Evolutionary conservation across 2,329 filamentous ascomycete species (phyloP).

Genomic region (Diaporthe humulicola): DNA sequence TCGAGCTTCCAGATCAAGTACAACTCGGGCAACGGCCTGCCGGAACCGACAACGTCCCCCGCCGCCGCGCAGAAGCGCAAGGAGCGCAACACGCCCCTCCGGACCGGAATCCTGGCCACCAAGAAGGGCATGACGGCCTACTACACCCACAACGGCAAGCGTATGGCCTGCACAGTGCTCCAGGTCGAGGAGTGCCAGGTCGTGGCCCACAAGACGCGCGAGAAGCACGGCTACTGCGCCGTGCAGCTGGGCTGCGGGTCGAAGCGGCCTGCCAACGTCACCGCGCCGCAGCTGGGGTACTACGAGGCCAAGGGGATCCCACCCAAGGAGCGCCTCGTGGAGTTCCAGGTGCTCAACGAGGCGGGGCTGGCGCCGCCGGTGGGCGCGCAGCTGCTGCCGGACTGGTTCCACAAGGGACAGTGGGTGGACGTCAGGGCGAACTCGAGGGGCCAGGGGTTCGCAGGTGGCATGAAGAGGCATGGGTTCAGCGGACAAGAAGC

Average conservation of each 20-base stretch:
- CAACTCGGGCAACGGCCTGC: constrained; percentile 71
- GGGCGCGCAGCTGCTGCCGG: constrained; percentile 82
- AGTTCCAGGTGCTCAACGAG: constrained; percentile 86
- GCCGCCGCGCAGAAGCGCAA: constrained; percentile 72
- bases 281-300: constrained; percentile 88
- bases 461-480: constrained; percentile 97
- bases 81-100: constrained; percentile 71
- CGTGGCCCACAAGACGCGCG: constrained; percentile 84
- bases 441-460: constrained; percentile 91
- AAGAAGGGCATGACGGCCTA: constrained; percentile 98
- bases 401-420: constrained; percentile 92
- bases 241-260: constrained; percentile 89
- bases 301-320: constrained; percentile 85
- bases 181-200: constrained; percentile 95
- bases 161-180: constrained; percentile 90
- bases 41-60: constrained; percentile 68
- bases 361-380: constrained; percentile 78
- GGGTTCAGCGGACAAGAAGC: constrained; percentile 91
- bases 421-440: constrained; percentile 87
- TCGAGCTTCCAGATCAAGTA: constrained; percentile 68
- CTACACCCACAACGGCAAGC: constrained; percentile 82
- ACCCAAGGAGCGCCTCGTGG: constrained; percentile 85
- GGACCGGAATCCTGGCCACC: constrained; percentile 85
- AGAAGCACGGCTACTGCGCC: constrained; percentile 90
- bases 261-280: constrained; percentile 80